Conservation (phyloP, 148 eudicot species). For the Camellia lanceoleosa region DNA sequence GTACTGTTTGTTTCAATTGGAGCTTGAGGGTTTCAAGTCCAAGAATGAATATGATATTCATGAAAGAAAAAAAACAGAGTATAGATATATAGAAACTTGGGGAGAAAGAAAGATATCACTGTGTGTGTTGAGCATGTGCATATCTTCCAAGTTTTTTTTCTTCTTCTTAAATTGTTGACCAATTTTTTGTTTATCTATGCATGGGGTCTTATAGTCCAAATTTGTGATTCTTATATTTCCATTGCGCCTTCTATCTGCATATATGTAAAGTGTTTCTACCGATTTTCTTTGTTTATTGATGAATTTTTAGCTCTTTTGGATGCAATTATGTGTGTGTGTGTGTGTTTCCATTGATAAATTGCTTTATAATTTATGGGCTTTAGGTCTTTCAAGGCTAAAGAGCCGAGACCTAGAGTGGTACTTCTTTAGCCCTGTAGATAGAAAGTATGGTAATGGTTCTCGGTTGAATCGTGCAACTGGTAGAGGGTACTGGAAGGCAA, state of each 20-base stretch:
- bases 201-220: neutral
- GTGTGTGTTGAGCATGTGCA: neutral
- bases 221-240: neutral
- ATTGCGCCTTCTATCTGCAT: neutral
- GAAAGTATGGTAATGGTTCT: slow-evolving; percentile 32
- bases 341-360: too few relatives aligned
- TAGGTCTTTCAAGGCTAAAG: slow-evolving; percentile 25
- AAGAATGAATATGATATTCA: neutral
- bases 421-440: slow-evolving; percentile 35
- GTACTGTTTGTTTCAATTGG: neutral
- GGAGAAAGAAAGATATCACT: neutral
- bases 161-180: too few relatives aligned
- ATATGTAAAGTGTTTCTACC: neutral
- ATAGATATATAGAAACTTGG: neutral
- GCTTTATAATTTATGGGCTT: neutral
- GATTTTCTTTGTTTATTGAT: neutral
- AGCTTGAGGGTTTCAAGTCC: neutral
- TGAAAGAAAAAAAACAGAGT: neutral
- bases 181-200: neutral
- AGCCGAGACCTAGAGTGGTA: slow-evolving; percentile 33
- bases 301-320: neutral
- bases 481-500: too few relatives aligned
- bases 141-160: neutral
- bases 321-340: too few relatives aligned
- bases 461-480: too few relatives aligned